Evolutionary conservation across 306 rosid genomes (phyloP).

Genomic region (Castanea mollissima): DNA sequence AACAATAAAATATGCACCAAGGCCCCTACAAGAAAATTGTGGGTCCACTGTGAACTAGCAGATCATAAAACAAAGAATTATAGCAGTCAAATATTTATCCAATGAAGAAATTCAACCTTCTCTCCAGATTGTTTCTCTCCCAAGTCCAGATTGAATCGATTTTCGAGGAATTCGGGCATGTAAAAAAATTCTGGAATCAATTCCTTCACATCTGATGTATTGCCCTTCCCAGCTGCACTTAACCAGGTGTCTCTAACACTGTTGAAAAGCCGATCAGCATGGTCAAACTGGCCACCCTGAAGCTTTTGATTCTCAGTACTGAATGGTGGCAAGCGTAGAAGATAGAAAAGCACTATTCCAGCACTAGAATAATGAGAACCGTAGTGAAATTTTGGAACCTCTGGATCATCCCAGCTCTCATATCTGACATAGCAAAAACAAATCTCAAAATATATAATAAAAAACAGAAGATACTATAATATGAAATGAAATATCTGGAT

Average conservation of each 20-base stretch:
- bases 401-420: constrained; percentile 99
- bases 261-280: constrained; percentile 99
- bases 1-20: not conserved
- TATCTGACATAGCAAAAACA: constrained; percentile 44
- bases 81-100: constrained; percentile 9
- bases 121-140: constrained; percentile 99
- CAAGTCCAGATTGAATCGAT: constrained; percentile 87
- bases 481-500: constrained; percentile 3
- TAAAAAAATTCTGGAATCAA: constrained; percentile 97
- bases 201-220: constrained; percentile 99
- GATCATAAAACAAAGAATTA: not conserved
- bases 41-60: not conserved
- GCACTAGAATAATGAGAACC: constrained; percentile 99
- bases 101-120: constrained; percentile 56
- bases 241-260: constrained; percentile 93
- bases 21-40: constrained; percentile 8
- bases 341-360: constrained; percentile 97
- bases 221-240: constrained; percentile 99
- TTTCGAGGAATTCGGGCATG: constrained; percentile 92
- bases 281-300: constrained; percentile 99
- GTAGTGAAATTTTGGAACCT: constrained; percentile 96
- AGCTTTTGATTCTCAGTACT: constrained; percentile 94
- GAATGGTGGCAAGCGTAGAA: constrained; percentile 95
- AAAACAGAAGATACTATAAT: constrained; percentile 4
- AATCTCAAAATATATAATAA: not conserved